Base-by-base conservation (phyloP, 148 eudicot species). In the Simmondsia chinensis region DNA sequence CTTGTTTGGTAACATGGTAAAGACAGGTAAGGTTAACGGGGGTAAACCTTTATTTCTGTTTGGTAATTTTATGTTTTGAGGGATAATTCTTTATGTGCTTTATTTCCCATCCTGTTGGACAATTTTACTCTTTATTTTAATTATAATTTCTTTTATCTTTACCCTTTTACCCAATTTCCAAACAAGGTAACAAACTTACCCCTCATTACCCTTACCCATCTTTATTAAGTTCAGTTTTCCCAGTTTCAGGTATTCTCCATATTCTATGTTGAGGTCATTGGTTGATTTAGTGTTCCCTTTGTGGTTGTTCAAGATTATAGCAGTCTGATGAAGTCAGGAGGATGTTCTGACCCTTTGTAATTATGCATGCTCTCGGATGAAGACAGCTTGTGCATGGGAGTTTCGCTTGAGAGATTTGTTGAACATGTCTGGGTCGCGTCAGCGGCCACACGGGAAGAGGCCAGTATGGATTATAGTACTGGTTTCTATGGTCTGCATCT, bases 381-480 rank as follows among this genome's bases (percentile, higher is more conserved):
- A 68, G 75, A 60, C 74, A 45, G 33, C 72, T 68, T 68, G 74
- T 64, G 61, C 63, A 57, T 76, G 77, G 72, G 65, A 67, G 46
- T 52, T 57, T 34, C 50, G 68, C 21, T 39, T 64, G 14, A 72
- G 48, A 54, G 77, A 64, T 9, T 39, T 71, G 37, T 22, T 65
- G 40, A 68, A 47, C 26, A 76, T 66, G 68, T 33, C 74, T 33
- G 75, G 74, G 23, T 57, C 43, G 41, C 82, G 77, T 31, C 75
- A 68, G 62, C 69, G 82, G 36, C 72, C 74, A 39, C 77, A 60
- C 33, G 37, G 68, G 48, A 76, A 68, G 53, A 68, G 77, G 61
- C 77, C 82, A 56, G 38, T 66, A 41, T 71, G 71, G 82, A 64
- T 71, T 26, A 68, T 75, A 28, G 46, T 67, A 19, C 46, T 71